phyloP scores from a whole-genome alignment of 2,329 filamentous ascomycete species.

The Beauveria pseudobassiana region DNA sequence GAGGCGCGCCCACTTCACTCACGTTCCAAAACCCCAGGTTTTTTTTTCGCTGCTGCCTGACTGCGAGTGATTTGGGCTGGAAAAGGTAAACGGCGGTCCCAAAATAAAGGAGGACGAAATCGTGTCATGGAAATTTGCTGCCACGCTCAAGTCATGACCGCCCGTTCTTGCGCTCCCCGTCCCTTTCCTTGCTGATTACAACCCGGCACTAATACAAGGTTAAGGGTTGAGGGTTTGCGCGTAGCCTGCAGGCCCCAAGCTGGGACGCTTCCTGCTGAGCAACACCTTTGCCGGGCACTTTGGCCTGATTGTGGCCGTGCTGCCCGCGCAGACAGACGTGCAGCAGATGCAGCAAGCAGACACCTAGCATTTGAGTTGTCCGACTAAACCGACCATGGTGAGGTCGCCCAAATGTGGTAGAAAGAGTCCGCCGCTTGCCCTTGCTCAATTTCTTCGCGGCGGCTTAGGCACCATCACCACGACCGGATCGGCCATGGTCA shows the following conservation, averaged over 20 bases:
- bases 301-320: neutral
- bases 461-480: neutral
- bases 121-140: no score
- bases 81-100: no score
- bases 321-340: neutral
- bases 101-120: no score
- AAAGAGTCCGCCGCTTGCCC: no score
- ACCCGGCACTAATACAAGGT: neutral
- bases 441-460: neutral
- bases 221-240: neutral
- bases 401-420: neutral
- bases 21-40: neutral
- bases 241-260: conserved; percentile 2
- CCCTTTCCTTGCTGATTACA: neutral
- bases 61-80: neutral
- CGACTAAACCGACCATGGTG: neutral
- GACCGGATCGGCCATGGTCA: neutral
- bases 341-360: neutral
- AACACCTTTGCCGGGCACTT: neutral
- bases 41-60: neutral
- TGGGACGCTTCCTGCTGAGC: neutral
- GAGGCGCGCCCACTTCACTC: neutral
- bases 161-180: no score
- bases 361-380: neutral
- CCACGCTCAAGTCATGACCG: neutral